These are phyloP conservation scores for Syzygium aromaticum DNA, from an alignment of 345 rosid species.

Conservation along the genomic window DNA sequence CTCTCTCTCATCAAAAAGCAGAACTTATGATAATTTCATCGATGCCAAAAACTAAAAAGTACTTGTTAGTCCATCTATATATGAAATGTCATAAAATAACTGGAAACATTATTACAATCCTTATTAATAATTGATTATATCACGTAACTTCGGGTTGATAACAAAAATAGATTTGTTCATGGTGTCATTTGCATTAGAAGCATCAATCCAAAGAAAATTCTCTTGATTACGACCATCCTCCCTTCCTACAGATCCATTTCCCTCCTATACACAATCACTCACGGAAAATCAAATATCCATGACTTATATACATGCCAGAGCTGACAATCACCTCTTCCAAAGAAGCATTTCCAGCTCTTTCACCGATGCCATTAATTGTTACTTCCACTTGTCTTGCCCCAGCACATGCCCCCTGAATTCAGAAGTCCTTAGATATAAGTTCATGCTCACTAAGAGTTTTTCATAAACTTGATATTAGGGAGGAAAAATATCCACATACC, in stretches of 20 bases:
- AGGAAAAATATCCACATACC: constrained; percentile 27
- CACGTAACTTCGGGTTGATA: not conserved
- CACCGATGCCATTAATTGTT: constrained; percentile 95
- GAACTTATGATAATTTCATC: not conserved
- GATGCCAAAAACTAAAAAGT: not conserved
- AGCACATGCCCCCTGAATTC: constrained; percentile 70
- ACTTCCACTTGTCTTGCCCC: constrained; percentile 98
- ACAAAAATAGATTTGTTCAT: not conserved
- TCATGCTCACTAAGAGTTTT: not conserved
- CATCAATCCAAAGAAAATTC: not conserved
- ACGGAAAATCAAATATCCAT: not conserved
- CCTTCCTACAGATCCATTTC: not conserved
- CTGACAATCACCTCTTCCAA: constrained; percentile 63
- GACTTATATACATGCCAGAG: not conserved
- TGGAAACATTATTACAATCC: not conserved
- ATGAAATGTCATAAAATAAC: not conserved
- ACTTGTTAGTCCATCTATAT: not conserved
- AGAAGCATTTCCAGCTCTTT: constrained; percentile 98
- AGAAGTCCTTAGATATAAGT: not conserved
- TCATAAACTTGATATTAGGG: too few relatives aligned
- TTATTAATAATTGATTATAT: not conserved
- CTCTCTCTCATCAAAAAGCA: not conserved
- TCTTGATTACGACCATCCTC: not conserved
- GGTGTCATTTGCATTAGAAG: not conserved
- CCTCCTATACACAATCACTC: not conserved